A percentile compares a stretch with the other conserved stretches of the same genome.
Conservation (phyloP, 2,329 filamentous ascomycete species). For the Colletotrichum sansevieriae region DNA sequence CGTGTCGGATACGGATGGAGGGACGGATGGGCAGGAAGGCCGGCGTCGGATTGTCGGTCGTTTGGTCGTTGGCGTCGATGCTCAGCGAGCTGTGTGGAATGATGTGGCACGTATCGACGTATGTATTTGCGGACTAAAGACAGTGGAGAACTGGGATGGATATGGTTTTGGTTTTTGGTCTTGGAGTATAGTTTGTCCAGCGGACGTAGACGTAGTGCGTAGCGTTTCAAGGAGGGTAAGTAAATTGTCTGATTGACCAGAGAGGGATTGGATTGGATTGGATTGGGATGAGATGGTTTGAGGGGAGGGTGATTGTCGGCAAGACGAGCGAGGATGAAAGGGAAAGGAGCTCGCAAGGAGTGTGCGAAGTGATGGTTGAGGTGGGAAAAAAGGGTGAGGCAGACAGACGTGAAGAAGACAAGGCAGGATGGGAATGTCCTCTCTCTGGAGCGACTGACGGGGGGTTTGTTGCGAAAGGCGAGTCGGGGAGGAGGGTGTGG, state of each 20-base stretch:
- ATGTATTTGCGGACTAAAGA: constrained; percentile 42
- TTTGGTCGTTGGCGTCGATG: constrained; percentile 30
- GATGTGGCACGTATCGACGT: constrained; percentile 42
- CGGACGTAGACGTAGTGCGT: constrained; percentile 24
- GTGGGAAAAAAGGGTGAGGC: constrained; percentile 42
- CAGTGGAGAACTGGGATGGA: constrained; percentile 43
- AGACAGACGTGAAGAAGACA: constrained; percentile 41
- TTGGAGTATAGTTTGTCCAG: constrained; percentile 14
- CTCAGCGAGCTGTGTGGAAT: constrained; percentile 35
- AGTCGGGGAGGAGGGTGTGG: constrained; percentile 37
- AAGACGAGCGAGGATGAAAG: constrained; percentile 41
- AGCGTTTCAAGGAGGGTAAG: constrained; percentile 40
- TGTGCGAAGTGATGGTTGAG: constrained; percentile 42
- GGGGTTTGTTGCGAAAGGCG: constrained; percentile 42
- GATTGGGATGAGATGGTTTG: constrained; percentile 33
- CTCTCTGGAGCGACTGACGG: constrained; percentile 40
- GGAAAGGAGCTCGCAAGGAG: constrained; percentile 43
- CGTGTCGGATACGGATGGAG: constrained; percentile 40
- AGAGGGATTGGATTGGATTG: constrained; percentile 36
- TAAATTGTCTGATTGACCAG: constrained; percentile 35
- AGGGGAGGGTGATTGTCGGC: constrained; percentile 34
- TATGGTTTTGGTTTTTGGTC: constrained; percentile 37
- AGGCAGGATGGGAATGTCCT: constrained; percentile 43
- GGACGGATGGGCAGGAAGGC: constrained; percentile 19
- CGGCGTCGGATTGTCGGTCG: constrained; percentile 40